phyloP scores from a whole-genome alignment of 345 rosid genomes.

The Toxicodendron radicans region DNA sequence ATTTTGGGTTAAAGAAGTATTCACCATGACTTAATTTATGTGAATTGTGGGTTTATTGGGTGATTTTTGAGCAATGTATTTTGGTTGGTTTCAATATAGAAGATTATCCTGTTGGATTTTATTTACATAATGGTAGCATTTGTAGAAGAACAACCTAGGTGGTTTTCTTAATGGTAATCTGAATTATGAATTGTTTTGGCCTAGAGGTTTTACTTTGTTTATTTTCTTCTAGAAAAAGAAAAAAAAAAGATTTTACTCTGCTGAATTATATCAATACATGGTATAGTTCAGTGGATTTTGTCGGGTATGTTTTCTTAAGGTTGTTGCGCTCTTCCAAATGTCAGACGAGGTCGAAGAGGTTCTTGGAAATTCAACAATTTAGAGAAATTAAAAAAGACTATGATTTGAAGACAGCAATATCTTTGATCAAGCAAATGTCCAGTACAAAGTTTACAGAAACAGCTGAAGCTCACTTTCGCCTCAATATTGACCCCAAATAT shows the following conservation, averaged over 20 bases:
- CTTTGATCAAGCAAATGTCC: conserved; percentile 73
- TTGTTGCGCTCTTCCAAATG: conserved; percentile 27
- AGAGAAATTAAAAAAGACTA: conserved; percentile 87
- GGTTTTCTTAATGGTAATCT: conserved; percentile 3
- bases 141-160: too few species aligned
- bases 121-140: neutral
- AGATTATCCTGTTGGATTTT: neutral
- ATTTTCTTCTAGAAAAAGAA: neutral
- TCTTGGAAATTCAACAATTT: conserved; percentile 93
- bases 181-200: neutral
- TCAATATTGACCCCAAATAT: conserved; percentile 93
- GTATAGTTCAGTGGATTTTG: neutral
- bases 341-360: conserved; percentile 97
- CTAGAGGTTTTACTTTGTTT: neutral
- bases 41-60: neutral
- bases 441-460: conserved; percentile 80
- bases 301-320: neutral
- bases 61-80: neutral
- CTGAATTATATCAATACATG: neutral
- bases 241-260: neutral
- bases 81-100: neutral
- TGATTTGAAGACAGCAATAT: conserved; percentile 67
- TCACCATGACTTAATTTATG: neutral
- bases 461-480: conserved; percentile 94
- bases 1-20: neutral